Evolutionary conservation across 2,329 filamentous ascomycete species (phyloP).

Genomic region (Gaeumannomyces tritici): DNA sequence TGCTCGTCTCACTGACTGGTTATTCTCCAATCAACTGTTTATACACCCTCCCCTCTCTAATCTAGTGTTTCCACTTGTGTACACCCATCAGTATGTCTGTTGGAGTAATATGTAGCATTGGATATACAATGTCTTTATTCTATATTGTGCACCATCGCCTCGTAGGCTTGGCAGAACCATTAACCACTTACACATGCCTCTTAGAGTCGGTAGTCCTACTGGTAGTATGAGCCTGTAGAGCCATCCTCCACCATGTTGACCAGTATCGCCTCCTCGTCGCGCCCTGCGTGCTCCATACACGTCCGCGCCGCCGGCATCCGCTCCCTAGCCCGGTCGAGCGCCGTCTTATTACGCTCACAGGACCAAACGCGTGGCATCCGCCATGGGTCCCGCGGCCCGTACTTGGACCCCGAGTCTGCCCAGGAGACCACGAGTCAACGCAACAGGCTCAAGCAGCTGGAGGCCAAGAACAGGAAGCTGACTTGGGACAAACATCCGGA

Average conservation of each 20-base stretch:
- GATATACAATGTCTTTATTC: background rate
- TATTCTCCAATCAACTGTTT: background rate
- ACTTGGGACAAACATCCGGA: conserved; percentile 32
- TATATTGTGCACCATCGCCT: background rate
- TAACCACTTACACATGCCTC: background rate
- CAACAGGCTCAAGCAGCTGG: conserved; percentile 28
- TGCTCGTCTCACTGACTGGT: background rate
- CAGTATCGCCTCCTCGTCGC: conserved; percentile 6
- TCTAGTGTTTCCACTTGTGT: background rate
- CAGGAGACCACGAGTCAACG: conserved; percentile 15
- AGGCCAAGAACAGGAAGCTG: conserved; percentile 31
- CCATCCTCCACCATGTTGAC: conserved; percentile 10
- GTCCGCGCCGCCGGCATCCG: conserved; percentile 4
- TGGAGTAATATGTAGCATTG: background rate
- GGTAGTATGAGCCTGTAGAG: background rate
- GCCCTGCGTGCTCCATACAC: conserved; percentile 6
- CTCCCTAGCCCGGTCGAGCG: conserved; percentile 3
- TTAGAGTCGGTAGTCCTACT: background rate
- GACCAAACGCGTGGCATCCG: conserved; percentile 40
- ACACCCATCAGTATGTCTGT: background rate
- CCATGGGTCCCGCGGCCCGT: conserved; percentile 36
- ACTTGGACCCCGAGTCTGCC: conserved; percentile 29
- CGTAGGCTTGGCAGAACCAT: background rate
- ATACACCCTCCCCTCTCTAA: background rate
- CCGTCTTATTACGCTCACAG: conserved; percentile 15